A percentile compares a stretch with the other conserved stretches of the same genome.
These are phyloP conservation scores for Paraleonurus japonicus DNA, from an alignment of 257 asterid genomes.

Conservation along the genomic window DNA sequence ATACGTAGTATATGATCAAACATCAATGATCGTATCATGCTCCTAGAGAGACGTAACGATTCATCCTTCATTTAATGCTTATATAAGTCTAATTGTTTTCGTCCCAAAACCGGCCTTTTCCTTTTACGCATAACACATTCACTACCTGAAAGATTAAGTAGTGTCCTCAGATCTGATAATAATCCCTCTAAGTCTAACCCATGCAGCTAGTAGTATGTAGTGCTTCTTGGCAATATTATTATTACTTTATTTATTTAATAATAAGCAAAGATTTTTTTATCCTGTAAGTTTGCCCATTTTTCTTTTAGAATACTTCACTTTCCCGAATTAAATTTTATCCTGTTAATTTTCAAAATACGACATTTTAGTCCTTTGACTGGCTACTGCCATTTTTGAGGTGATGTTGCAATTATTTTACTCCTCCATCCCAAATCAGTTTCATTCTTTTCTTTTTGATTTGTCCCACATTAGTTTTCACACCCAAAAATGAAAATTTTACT, in stretches of 20 bases:
- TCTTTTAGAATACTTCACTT: not conserved
- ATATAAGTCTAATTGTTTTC: not conserved
- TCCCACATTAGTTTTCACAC: too few species aligned
- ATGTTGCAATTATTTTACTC: too few species aligned
- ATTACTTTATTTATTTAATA: not conserved
- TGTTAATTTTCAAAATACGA: not conserved
- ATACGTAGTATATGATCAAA: not conserved
- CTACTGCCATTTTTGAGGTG: not conserved
- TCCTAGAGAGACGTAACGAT: not conserved
- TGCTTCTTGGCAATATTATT: not conserved
- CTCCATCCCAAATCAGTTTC: too few species aligned
- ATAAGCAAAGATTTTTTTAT: not conserved
- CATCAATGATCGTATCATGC: not conserved
- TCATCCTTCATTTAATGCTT: not conserved
- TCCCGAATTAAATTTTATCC: not conserved
- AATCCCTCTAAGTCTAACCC: not conserved
- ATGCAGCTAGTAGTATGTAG: not conserved
- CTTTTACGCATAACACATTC: not conserved
- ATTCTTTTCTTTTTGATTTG: too few species aligned
- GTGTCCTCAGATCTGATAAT: not conserved
- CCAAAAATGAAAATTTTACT: too few species aligned
- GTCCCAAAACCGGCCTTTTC: not conserved
- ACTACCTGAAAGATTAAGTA: not conserved
- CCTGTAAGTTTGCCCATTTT: not conserved
- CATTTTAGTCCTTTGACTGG: not conserved